These are phyloP conservation scores for Aureobasidium vineae DNA, from an alignment of 2,329 filamentous ascomycete species.

Conservation along the genomic window DNA sequence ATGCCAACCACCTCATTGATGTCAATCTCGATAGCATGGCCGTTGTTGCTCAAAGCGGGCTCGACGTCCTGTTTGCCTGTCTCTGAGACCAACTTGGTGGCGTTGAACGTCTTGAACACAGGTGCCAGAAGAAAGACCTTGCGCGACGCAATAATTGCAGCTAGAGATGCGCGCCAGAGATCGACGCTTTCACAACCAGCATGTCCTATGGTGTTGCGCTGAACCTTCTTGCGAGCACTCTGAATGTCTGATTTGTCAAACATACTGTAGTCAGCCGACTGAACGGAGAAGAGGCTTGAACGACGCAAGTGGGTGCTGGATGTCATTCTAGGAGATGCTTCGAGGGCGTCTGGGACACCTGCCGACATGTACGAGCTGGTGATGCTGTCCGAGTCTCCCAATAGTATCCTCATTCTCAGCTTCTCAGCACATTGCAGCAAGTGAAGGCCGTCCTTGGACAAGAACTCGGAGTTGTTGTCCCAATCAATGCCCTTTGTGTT, in stretches of 20 bases:
- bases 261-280: conserved; percentile 33
- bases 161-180: conserved; percentile 42
- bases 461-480: conserved; percentile 33
- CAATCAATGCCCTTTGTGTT: conserved; percentile 40
- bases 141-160: conserved; percentile 37
- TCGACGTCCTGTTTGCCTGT: neutral
- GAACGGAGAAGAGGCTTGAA: conserved; percentile 33
- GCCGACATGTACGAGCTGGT: conserved; percentile 21
- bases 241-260: conserved; percentile 38
- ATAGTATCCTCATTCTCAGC: neutral
- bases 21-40: conserved; percentile 1
- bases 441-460: conserved; percentile 37
- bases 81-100: neutral
- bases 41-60: neutral
- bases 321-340: conserved; percentile 1
- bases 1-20: neutral
- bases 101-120: neutral
- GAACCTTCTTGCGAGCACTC: conserved; percentile 42
- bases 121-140: conserved; percentile 25
- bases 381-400: conserved; percentile 23
- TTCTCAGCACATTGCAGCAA: conserved; percentile 40
- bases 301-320: conserved; percentile 26
- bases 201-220: conserved; percentile 41
- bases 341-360: neutral
- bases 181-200: conserved; percentile 37